phyloP scores from a whole-genome alignment of 1,284 basidiomycete species.

The Tilletia setariae region DNA sequence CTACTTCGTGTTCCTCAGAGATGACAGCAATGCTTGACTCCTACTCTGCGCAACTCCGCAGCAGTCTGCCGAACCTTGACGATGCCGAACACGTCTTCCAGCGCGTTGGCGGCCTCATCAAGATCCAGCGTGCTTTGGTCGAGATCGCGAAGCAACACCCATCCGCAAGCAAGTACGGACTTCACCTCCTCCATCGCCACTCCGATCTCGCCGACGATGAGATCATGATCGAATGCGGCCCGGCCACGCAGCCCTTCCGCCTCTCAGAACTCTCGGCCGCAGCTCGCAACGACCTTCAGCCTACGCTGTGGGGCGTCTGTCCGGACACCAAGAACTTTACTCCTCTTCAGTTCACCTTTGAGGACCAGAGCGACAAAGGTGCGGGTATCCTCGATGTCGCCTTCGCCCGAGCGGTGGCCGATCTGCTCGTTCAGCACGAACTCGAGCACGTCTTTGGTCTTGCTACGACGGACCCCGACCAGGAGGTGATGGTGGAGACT shows the following conservation, averaged over 20 bases:
- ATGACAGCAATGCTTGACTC: background rate
- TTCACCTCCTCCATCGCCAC: conserved; percentile 8
- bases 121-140: background rate
- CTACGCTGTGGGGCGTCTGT: background rate
- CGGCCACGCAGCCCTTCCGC: background rate
- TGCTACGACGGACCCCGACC: background rate
- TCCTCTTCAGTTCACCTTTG: background rate
- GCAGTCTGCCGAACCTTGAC: background rate
- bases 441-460: conserved; percentile 12
- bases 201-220: background rate
- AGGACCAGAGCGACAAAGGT: background rate
- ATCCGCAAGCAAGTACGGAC: background rate
- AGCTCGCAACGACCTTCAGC: background rate
- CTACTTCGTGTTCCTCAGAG: too few species aligned
- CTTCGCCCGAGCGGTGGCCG: background rate
- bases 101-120: background rate
- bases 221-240: background rate
- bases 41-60: background rate
- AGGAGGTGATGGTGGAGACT: background rate
- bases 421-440: background rate
- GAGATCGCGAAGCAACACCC: background rate
- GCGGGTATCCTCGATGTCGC: background rate
- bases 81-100: background rate
- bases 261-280: background rate
- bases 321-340: background rate